Percentiles rank a stretch among this genome's conserved stretches.
phyloP scores from a whole-genome alignment of 495 filamentous ascomycete species.

The Penicillium coffeae region DNA sequence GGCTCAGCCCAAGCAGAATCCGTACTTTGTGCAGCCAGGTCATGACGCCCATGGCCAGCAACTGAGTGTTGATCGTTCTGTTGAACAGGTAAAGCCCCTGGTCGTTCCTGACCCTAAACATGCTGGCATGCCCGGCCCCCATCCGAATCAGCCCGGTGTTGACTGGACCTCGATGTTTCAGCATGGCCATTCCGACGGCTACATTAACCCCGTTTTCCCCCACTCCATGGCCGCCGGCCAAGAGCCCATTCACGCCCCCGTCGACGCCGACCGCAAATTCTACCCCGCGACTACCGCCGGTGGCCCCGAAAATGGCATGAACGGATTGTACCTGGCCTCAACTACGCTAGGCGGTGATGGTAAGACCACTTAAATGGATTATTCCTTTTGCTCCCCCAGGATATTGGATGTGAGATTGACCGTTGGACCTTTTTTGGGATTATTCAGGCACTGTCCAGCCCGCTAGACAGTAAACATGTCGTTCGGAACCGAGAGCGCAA shows the following conservation, averaged over 20 bases:
- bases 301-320: conserved; percentile 42
- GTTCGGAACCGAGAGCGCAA: conserved; percentile 12
- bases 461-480: conserved; percentile 38
- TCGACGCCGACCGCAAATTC: conserved; percentile 44
- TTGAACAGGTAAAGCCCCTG: conserved; percentile 50
- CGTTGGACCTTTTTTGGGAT: neutral
- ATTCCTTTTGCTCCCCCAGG: neutral
- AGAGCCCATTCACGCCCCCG: conserved; percentile 44
- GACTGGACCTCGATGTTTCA: conserved; percentile 75
- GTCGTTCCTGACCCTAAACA: conserved; percentile 41
- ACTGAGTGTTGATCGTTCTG: conserved; percentile 46
- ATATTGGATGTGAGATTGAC: neutral
- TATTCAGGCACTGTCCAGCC: conserved; percentile 41
- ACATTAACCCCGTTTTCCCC: conserved; percentile 58
- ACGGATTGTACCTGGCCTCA: conserved; percentile 46
- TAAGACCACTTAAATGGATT: conserved; percentile 23
- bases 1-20: conserved; percentile 46
- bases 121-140: conserved; percentile 42
- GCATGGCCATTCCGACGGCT: conserved; percentile 58
- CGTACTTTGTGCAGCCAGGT: conserved; percentile 45
- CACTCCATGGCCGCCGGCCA: conserved; percentile 46
- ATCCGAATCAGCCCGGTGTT: conserved; percentile 42
- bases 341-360: conserved; percentile 46
- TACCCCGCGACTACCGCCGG: conserved; percentile 43
- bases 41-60: conserved; percentile 41